Percentiles rank a stretch among this genome's conserved stretches.
Evolutionary conservation across 2,329 filamentous ascomycete genomes (phyloP).

Genomic region (Ilyonectria sp.): DNA sequence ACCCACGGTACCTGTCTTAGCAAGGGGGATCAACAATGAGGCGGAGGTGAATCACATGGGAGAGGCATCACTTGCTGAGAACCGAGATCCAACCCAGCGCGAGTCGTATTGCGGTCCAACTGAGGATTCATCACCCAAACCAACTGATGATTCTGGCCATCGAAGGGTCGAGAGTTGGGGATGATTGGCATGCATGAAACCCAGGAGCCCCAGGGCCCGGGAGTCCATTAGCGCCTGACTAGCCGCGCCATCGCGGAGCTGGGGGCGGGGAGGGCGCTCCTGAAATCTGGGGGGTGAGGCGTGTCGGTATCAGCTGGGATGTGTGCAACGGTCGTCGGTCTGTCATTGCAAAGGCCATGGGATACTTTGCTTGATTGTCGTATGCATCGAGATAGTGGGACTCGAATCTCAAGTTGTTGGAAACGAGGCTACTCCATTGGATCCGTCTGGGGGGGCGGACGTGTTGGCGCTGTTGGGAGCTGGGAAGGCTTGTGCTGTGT

Average conservation of each 20-base stretch:
- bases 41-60: conserved; percentile 1
- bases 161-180: conserved; percentile 24
- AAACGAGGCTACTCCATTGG: neutral
- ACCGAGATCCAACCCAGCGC: conserved; percentile 2
- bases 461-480: neutral
- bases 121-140: conserved; percentile 11
- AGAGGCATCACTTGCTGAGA: neutral
- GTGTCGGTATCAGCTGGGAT: conserved; percentile 38
- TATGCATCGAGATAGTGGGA: neutral
- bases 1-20: conserved; percentile 6
- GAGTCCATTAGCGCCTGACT: conserved; percentile 30
- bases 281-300: conserved; percentile 48
- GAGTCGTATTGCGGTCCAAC: conserved; percentile 2
- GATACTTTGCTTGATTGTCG: conserved; percentile 6
- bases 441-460: neutral
- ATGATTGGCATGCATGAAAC: conserved; percentile 35
- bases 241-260: conserved; percentile 26
- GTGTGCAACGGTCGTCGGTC: conserved; percentile 8
- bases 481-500: neutral
- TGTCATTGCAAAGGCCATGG: neutral
- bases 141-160: conserved; percentile 18
- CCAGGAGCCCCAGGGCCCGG: conserved; percentile 26
- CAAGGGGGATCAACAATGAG: conserved; percentile 7
- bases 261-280: conserved; percentile 41
- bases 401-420: neutral